Evolutionary conservation across 352 stramenopile genomes (phyloP), one percentile per base, ranked within the genome.

Genomic region (Phytophthora constricta): DNA sequence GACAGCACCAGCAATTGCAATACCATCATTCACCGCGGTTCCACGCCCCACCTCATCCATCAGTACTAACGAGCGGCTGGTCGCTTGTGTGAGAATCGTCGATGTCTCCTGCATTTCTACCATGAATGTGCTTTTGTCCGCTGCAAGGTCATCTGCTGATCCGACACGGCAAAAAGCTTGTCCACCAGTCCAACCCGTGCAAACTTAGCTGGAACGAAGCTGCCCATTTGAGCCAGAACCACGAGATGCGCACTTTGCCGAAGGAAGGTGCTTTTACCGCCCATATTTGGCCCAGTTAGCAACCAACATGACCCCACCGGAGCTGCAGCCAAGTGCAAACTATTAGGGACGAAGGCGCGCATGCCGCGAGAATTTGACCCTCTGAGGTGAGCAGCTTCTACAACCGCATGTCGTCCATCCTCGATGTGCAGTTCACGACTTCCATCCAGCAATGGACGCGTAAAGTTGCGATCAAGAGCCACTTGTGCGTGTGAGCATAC

Each of bases 261-360:
- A 16, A 97, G 63, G 37, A 93, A 95, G 0, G 90, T 97, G 63
- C 77, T 92, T 59, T 97, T 97, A 11, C 90, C 90, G 14, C 89
- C 90, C 89, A 96, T 96, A 50, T 97, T 97, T 1, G 89, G 88
- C 1, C 90, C 90, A 1, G 89, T 97, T n/a, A 97, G 64, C 27
- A 97, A 61, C 86, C 86, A 95, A 58, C 83, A 92, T 9, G 76
- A 77, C 0, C 71, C 79, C 1, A 61, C 42, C 20, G 65, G 62
- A 1, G 31, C 56, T 28, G 60, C 52, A 23, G 58, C 68, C 4
- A 70, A 62, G 46, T 93, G 86, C n/a, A 93, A 34, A 67, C 82
- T 92, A 66, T 93, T 93, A 2, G 86, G 83, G 1, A 92, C 82
- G 53, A 93, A 93, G 31, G 86, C 57, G 5, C 84, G 79, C 65